A percentile compares a stretch with the other conserved stretches of the same genome.
Evolutionary conservation across 116 monocot genomes (phyloP).

Genomic region (Zostera marina): DNA sequence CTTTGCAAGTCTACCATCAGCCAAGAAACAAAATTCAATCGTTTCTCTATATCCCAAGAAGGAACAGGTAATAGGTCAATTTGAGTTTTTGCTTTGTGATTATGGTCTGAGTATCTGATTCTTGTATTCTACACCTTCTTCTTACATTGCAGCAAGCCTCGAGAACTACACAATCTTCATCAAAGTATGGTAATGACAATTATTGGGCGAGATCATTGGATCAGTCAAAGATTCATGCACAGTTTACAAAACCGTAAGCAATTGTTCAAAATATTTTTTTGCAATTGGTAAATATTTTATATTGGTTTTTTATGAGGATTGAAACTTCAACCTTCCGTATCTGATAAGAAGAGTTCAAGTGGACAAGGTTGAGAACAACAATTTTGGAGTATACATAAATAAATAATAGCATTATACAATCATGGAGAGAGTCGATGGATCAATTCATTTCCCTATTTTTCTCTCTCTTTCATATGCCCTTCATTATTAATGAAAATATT

Average conservation of each 20-base stretch:
- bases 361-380: too few species aligned
- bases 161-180: constrained; percentile 13
- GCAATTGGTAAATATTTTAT: too few species aligned
- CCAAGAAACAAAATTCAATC: constrained; percentile 21
- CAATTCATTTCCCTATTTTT: too few species aligned
- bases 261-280: too few species aligned
- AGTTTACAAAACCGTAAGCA: constrained; percentile 47
- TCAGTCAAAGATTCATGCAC: constrained; percentile 18
- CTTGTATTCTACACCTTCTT: neutral
- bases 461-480: too few species aligned
- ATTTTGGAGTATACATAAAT: neutral
- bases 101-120: constrained; percentile 3
- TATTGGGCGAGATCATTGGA: constrained; percentile 24
- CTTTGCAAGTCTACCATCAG: constrained; percentile 5
- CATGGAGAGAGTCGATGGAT: too few species aligned
- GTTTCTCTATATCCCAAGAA: constrained; percentile 12
- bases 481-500: too few species aligned
- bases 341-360: too few species aligned
- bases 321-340: too few species aligned
- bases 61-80: constrained; percentile 28
- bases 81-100: neutral
- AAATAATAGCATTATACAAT: neutral
- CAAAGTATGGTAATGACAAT: constrained; percentile 18
- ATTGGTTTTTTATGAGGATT: too few species aligned
- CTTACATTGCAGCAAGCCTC: constrained; percentile 23